phyloP scores from a whole-genome alignment of 1,139 yeast genomes.

The Meyerozyma guilliermondii region DNA sequence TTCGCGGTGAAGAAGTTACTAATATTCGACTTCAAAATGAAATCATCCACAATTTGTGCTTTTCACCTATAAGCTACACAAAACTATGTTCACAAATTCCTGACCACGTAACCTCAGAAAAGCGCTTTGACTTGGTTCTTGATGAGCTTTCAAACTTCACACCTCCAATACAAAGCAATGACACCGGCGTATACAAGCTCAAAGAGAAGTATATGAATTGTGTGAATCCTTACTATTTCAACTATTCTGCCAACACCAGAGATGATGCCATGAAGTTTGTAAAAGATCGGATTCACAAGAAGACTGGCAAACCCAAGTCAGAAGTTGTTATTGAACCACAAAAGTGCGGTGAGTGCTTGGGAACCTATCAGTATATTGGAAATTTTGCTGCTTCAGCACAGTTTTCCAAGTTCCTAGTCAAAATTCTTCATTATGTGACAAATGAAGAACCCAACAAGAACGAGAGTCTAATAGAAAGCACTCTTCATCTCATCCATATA shows the following conservation, averaged over 20 bases:
- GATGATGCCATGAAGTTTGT: conserved; percentile 67
- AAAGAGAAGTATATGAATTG: conserved; percentile 51
- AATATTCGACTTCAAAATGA: conserved; percentile 58
- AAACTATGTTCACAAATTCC: conserved; percentile 68
- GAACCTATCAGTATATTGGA: conserved; percentile 30
- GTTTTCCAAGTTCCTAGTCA: conserved; percentile 49
- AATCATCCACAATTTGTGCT: conserved; percentile 73
- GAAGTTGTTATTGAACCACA: conserved; percentile 50
- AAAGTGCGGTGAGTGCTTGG: conserved; percentile 22
- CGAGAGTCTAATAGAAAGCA: conserved; percentile 54
- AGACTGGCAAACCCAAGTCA: conserved; percentile 26
- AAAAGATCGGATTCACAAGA: conserved; percentile 36
- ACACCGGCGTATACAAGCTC: conserved; percentile 64
- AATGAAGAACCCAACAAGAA: conserved; percentile 33
- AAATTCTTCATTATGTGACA: conserved; percentile 40
- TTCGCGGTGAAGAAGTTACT: conserved; percentile 46
- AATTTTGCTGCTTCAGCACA: conserved; percentile 46
- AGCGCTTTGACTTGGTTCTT: conserved; percentile 66
- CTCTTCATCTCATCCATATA: conserved; percentile 67
- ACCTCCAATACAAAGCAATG: conserved; percentile 61
- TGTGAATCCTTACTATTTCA: conserved; percentile 79
- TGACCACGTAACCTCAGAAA: conserved; percentile 68
- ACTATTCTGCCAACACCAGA: conserved; percentile 69
- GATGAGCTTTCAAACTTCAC: conserved; percentile 54
- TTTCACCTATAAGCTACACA: conserved; percentile 67